These are phyloP conservation scores for Scleroderma bovista DNA, from an alignment of 768 basidiomycete species.

Conservation along the genomic window DNA sequence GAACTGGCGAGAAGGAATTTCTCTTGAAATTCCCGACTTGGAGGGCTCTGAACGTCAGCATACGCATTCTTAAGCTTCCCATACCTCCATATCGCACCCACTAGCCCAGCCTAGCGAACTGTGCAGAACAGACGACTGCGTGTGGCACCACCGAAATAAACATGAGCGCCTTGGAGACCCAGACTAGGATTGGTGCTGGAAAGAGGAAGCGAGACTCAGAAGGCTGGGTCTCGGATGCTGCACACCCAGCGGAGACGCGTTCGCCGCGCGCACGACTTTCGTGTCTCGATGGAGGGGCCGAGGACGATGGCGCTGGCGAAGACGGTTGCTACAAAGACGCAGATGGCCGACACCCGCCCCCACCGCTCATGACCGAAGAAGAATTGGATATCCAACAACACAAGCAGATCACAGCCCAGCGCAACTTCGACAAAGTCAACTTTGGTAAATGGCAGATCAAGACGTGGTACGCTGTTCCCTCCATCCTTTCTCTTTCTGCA, in stretches of 20 bases:
- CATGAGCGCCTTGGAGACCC: too few species aligned
- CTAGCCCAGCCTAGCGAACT: too few species aligned
- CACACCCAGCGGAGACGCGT: neutral
- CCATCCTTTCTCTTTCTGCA: neutral
- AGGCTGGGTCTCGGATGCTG: neutral
- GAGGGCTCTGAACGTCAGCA: too few species aligned
- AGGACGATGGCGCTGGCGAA: slow-evolving; percentile 9
- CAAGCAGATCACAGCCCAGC: slow-evolving; percentile 58
- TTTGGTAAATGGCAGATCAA: slow-evolving; percentile 85
- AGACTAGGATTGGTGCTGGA: neutral
- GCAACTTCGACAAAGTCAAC: slow-evolving; percentile 84
- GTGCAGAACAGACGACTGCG: too few species aligned
- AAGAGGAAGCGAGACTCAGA: neutral
- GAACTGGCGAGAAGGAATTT: too few species aligned
- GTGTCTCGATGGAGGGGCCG: neutral
- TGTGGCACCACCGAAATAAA: too few species aligned
- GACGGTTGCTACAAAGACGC: slow-evolving; percentile 21
- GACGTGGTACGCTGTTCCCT: slow-evolving; percentile 60
- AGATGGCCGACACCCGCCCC: slow-evolving; percentile 17
- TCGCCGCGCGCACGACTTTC: neutral
- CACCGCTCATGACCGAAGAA: slow-evolving; percentile 54
- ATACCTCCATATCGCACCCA: too few species aligned
- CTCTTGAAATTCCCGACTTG: too few species aligned
- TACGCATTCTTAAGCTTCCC: too few species aligned
- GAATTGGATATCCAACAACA: slow-evolving; percentile 67